Conservation (phyloP, 2,329 filamentous ascomycete genomes). For the Fusarium algeriense region DNA sequence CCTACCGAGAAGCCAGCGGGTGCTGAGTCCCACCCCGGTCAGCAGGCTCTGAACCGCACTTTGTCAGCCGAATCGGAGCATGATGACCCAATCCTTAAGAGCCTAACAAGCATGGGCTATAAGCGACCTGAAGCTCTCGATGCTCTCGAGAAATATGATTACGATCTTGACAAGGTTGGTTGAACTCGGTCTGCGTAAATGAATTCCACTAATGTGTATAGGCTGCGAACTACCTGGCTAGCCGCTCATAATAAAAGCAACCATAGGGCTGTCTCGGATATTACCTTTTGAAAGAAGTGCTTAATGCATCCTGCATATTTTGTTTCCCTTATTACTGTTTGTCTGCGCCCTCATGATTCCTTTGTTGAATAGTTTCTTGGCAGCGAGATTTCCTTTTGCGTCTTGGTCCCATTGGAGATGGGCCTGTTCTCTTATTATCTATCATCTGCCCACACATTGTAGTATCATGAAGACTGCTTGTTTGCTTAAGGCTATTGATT, state of each 20-base stretch:
- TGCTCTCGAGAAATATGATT: conserved; percentile 94
- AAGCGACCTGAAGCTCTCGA: conserved; percentile 76
- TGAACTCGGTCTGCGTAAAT: background rate
- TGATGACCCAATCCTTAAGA: conserved; percentile 92
- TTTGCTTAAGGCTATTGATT: conserved; percentile 27
- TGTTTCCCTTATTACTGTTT: conserved; percentile 32
- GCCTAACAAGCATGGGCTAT: conserved; percentile 92
- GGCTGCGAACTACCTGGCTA: conserved; percentile 69
- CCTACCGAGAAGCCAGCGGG: conserved; percentile 35
- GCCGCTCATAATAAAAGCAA: conserved; percentile 59
- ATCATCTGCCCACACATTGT: conserved; percentile 31
- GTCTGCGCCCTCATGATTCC: conserved; percentile 33
- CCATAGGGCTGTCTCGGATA: conserved; percentile 13
- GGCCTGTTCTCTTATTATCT: conserved; percentile 24
- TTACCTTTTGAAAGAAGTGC: conserved; percentile 20
- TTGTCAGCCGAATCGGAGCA: conserved; percentile 76
- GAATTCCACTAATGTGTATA: conserved; percentile 22
- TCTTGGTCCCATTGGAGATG: conserved; percentile 14
- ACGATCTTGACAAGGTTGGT: conserved; percentile 92
- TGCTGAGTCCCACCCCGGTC: conserved; percentile 41
- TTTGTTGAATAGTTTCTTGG: conserved; percentile 44
- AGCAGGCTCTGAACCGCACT: conserved; percentile 67
- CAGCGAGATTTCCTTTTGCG: conserved; percentile 37
- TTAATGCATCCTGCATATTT: conserved; percentile 40
- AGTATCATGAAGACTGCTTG: conserved; percentile 32